Evolutionary conservation across 1,284 basidiomycete species (phyloP).

Genomic region (Sporisorium sorghi): DNA sequence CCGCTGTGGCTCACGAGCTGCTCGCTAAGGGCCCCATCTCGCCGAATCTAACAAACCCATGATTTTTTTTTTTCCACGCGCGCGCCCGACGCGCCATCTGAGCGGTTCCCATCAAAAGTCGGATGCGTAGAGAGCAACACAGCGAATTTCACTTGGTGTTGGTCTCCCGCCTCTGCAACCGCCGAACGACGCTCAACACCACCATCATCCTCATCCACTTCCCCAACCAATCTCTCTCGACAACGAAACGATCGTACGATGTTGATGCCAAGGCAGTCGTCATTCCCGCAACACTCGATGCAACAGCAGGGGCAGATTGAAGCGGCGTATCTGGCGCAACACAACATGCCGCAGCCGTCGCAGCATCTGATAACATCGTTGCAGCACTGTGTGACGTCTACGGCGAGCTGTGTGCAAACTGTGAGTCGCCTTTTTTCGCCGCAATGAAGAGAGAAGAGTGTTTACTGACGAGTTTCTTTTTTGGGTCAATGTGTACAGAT

Average conservation of each 20-base stretch:
- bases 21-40: too few relatives aligned
- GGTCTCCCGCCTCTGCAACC: neutral
- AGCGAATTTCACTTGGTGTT: too few relatives aligned
- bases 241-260: constrained; percentile 3
- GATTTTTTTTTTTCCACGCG: constrained; percentile 7
- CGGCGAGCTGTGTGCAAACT: constrained; percentile 35
- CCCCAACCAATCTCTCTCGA: neutral
- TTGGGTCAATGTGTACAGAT: constrained; percentile 19
- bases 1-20: too few relatives aligned
- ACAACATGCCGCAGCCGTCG: constrained; percentile 32
- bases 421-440: constrained; percentile 11
- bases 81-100: constrained; percentile 9
- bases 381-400: constrained; percentile 38
- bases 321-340: constrained; percentile 18
- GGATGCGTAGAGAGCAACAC: constrained; percentile 6
- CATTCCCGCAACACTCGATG: constrained; percentile 25
- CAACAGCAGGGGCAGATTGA: constrained; percentile 20
- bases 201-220: constrained; percentile 1
- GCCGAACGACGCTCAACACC: neutral
- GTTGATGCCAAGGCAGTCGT: constrained; percentile 39
- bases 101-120: neutral
- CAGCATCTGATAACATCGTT: constrained; percentile 38
- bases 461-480: neutral
- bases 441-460: neutral
- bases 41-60: too few relatives aligned